Percentiles rank a stretch among this genome's conserved stretches.
Conservation (phyloP, 2,329 filamentous ascomycete genomes). For the Alternaria sp. region DNA sequence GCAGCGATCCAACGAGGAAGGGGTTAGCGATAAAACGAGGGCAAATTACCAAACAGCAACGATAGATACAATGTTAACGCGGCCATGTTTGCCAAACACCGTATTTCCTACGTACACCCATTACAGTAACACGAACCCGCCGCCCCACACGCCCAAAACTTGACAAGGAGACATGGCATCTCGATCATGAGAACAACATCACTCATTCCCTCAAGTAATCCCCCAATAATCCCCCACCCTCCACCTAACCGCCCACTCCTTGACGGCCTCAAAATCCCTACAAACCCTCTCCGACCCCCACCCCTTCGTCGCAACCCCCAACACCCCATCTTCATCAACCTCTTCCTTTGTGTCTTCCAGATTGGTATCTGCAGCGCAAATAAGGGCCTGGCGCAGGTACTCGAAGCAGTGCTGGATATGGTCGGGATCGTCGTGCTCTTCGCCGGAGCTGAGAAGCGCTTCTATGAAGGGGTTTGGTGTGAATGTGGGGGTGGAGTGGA, state of each 20-base stretch:
- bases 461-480: constrained; percentile 6
- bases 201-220: neutral
- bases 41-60: no score
- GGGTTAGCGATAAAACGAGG: no score
- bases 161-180: neutral
- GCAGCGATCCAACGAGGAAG: no score
- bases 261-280: constrained; percentile 30
- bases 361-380: constrained; percentile 35
- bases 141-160: neutral
- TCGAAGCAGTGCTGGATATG: constrained; percentile 32
- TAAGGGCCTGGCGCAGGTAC: constrained; percentile 34
- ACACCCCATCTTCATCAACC: constrained; percentile 3
- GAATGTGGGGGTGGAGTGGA: neutral
- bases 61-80: neutral
- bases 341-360: constrained; percentile 13
- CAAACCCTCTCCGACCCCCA: constrained; percentile 33
- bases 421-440: neutral
- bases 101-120: neutral
- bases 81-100: neutral
- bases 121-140: neutral
- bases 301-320: constrained; percentile 3
- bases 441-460: neutral
- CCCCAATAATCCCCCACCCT: neutral
- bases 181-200: fast-evolving
- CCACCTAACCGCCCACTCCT: constrained; percentile 33